Evolutionary conservation across 2,329 filamentous ascomycete species (phyloP).

Genomic region (Aspergillus piperis): DNA sequence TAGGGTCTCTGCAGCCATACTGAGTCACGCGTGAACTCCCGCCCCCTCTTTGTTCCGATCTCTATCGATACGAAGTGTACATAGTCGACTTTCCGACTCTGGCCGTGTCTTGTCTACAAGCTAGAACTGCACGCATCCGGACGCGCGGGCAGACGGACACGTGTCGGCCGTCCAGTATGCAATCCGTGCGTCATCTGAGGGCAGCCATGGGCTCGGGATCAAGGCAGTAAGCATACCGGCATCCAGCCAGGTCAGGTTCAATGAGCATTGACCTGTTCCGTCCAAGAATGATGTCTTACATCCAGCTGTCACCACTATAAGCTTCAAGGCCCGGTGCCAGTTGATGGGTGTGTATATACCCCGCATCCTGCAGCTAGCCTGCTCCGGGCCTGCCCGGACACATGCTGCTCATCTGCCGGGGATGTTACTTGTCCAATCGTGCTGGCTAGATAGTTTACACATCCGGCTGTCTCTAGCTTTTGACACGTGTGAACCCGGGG

Average conservation of each 20-base stretch:
- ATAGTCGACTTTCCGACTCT: neutral
- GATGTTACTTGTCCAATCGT: neutral
- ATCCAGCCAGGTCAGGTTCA: neutral
- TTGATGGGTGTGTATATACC: slow-evolving; percentile 2
- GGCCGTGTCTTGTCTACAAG: neutral
- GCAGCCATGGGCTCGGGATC: neutral
- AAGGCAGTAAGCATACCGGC: neutral
- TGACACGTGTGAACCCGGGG: slow-evolving; percentile 4
- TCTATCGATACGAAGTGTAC: neutral
- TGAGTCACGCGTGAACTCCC: neutral
- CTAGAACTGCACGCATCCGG: neutral
- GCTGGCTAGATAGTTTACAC: neutral
- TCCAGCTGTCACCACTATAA: slow-evolving; percentile 4
- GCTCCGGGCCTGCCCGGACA: neutral
- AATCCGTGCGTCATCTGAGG: slow-evolving; percentile 8
- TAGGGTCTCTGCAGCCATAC: neutral
- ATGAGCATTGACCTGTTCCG: neutral
- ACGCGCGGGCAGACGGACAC: neutral
- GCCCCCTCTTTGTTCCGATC: neutral
- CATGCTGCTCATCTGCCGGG: neutral
- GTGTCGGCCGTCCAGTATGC: slow-evolving; percentile 3
- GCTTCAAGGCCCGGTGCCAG: slow-evolving; percentile 3
- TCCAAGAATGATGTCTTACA: neutral
- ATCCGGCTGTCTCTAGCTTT: neutral
- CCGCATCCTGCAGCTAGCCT: slow-evolving; percentile 2